These are phyloP conservation scores for Rhizodiscina lignyota DNA, from an alignment of 495 filamentous ascomycete species.

Conservation along the genomic window DNA sequence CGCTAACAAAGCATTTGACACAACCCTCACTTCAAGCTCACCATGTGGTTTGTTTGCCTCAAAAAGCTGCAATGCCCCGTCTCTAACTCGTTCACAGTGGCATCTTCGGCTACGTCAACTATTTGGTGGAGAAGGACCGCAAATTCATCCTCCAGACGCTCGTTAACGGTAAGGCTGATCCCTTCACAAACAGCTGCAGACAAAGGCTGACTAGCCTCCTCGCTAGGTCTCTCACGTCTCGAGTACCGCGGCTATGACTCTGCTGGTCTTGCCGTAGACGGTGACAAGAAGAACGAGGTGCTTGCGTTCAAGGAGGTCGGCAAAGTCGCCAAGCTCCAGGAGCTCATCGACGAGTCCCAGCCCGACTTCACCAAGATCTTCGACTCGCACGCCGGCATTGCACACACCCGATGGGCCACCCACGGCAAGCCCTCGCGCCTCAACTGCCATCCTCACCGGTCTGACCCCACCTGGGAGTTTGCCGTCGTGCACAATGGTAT, in stretches of 20 bases:
- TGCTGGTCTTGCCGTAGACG: constrained; percentile 87
- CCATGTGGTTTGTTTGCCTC: too few species aligned
- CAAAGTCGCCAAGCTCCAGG: constrained; percentile 91
- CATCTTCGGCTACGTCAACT: constrained; percentile 96
- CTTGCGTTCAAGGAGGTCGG: constrained; percentile 97
- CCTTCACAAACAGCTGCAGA: not conserved
- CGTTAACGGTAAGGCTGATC: constrained; percentile 59
- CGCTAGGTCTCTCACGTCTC: constrained; percentile 61
- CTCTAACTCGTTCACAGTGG: too few species aligned
- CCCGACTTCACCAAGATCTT: constrained; percentile 81
- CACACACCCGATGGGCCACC: constrained; percentile 97
- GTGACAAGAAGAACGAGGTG: constrained; percentile 97
- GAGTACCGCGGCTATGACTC: constrained; percentile 98
- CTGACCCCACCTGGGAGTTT: constrained; percentile 86
- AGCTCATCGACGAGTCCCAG: constrained; percentile 71
- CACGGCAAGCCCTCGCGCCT: constrained; percentile 83
- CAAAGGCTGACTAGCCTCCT: constrained; percentile 7
- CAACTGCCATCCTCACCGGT: constrained; percentile 98
- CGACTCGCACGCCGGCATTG: constrained; percentile 94
- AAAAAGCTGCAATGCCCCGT: too few species aligned
- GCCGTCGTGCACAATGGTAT: constrained; percentile 98
- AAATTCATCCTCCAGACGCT: constrained; percentile 88
- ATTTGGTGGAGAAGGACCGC: constrained; percentile 88
- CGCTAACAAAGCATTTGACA: too few species aligned
- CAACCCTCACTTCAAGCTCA: too few species aligned